These are phyloP conservation scores for Neofusicoccum ribis DNA, from an alignment of 2,329 filamentous ascomycete genomes.

Conservation along the genomic window DNA sequence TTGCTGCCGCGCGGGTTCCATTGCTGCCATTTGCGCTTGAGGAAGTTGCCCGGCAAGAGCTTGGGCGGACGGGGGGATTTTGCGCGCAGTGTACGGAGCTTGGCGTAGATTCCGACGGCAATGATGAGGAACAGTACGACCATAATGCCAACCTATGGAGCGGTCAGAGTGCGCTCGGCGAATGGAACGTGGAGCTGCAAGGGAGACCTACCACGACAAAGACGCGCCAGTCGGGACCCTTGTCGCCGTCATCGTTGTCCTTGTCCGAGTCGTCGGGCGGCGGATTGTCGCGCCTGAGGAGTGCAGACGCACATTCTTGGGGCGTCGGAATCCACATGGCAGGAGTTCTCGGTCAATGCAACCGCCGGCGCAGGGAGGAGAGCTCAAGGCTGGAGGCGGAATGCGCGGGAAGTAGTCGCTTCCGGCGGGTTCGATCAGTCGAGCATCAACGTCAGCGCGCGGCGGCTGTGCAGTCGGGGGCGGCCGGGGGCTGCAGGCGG, in stretches of 20 bases:
- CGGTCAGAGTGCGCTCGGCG: slow-evolving; percentile 2
- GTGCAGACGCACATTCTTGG: background rate
- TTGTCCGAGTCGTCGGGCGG: background rate
- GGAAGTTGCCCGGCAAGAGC: slow-evolving; percentile 11
- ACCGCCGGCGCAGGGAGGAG: background rate
- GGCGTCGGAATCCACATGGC: slow-evolving; percentile 12
- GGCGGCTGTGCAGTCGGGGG: slow-evolving; percentile 6
- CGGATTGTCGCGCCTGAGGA: slow-evolving; percentile 5
- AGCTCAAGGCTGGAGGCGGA: slow-evolving; percentile 14
- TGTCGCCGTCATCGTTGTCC: background rate
- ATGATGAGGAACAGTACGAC: slow-evolving; percentile 14
- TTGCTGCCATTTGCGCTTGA: slow-evolving; percentile 35
- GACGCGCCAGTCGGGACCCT: slow-evolving; percentile 15
- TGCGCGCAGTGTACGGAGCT: slow-evolving; percentile 10
- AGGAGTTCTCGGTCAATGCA: slow-evolving; percentile 1
- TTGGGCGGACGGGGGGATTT: slow-evolving; percentile 12
- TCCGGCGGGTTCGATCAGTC: slow-evolving; percentile 18
- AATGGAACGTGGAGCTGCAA: slow-evolving; percentile 1
- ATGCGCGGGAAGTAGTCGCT: slow-evolving; percentile 18
- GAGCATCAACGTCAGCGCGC: slow-evolving; percentile 17
- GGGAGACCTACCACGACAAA: slow-evolving; percentile 13
- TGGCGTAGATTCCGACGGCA: slow-evolving; percentile 9
- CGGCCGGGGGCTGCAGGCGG: background rate
- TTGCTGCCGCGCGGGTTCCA: slow-evolving; percentile 31
- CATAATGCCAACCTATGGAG: slow-evolving; percentile 9